phyloP scores from a whole-genome alignment of 106 monocot species.

The Acorus gramineus region DNA sequence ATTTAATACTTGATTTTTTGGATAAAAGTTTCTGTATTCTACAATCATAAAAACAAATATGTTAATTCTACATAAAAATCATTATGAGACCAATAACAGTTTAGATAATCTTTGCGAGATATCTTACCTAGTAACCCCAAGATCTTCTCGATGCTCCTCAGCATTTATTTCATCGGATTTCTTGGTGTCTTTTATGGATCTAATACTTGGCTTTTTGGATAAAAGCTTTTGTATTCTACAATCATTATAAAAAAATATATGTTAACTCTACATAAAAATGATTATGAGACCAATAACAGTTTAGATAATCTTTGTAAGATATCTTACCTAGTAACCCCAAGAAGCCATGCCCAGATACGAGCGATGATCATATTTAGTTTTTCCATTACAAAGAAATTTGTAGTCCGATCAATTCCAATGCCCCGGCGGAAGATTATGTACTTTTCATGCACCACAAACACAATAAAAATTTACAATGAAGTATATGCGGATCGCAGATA shows the following conservation, averaged over 20 bases:
- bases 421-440: too few relatives aligned
- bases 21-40: slow-evolving; percentile 47
- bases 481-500: too few relatives aligned
- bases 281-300: too few relatives aligned
- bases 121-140: not conserved
- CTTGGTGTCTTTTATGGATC: slow-evolving; percentile 18
- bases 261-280: not conserved
- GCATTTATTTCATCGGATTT: slow-evolving; percentile 27
- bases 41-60: slow-evolving; percentile 6
- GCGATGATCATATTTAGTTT: too few relatives aligned
- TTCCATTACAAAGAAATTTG: too few relatives aligned
- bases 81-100: too few relatives aligned
- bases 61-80: not conserved
- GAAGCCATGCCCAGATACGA: too few relatives aligned
- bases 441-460: too few relatives aligned
- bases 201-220: slow-evolving; percentile 11
- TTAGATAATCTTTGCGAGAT: not conserved
- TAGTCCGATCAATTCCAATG: too few relatives aligned
- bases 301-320: not conserved
- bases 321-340: not conserved
- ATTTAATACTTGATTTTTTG: slow-evolving; percentile 25
- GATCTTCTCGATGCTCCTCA: not conserved
- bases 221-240: slow-evolving; percentile 37
- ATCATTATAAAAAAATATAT: not conserved
- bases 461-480: too few relatives aligned